Conservation (phyloP, 768 basidiomycete species). For the Russula compacta region DNA sequence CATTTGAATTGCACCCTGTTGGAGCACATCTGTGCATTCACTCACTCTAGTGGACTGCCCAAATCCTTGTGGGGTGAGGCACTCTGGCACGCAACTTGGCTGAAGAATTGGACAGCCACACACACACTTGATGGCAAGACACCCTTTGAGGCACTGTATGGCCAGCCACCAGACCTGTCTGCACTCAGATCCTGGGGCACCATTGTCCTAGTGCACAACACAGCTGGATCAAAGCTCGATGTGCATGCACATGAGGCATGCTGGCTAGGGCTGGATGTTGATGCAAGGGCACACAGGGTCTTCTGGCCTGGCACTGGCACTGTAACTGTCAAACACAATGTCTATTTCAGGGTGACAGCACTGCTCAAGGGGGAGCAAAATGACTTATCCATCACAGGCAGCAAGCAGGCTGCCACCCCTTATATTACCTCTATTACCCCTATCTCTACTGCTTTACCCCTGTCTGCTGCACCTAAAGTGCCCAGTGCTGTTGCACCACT, state of each 20-base stretch:
- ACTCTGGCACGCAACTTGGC: not conserved
- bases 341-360: not conserved
- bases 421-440: too few species aligned
- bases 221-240: not conserved
- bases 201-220: not conserved
- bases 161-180: too few species aligned
- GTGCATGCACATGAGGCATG: not conserved
- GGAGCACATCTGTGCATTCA: not conserved
- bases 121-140: not conserved
- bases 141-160: not conserved
- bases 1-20: not conserved
- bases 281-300: not conserved
- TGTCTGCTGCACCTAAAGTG: too few species aligned
- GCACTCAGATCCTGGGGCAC: too few species aligned
- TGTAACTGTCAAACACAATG: not conserved
- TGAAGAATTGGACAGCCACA: not conserved
- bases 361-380: not conserved
- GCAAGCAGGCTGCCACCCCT: too few species aligned
- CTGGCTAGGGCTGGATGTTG: not conserved
- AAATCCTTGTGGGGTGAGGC: too few species aligned
- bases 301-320: not conserved
- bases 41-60: not conserved
- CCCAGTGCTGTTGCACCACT: too few species aligned
- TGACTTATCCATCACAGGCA: too few species aligned
- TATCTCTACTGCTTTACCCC: too few species aligned